Evolutionary conservation across 768 basidiomycete genomes (phyloP), one percentile per base, ranked within the genome.

Genomic region (Trametes coccinea): DNA sequence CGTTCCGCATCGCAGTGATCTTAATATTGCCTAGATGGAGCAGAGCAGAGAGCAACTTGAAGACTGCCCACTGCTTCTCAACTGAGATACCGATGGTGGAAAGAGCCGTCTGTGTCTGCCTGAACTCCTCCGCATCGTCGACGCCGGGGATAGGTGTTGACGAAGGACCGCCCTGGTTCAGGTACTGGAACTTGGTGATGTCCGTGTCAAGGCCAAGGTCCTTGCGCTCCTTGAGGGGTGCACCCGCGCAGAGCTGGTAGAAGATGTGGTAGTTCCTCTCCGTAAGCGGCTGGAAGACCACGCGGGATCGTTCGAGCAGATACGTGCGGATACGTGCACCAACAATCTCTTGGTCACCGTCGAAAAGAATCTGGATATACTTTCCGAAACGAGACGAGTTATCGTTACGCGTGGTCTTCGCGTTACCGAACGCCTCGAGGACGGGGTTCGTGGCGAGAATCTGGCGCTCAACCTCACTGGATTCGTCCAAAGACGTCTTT

Each of bases 261-360:
- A 99, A 99, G 69, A 99, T 98, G 75, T 99, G 97, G 76, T 98
- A 99, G 76, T 99, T 99, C 61, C 97, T 88, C 75, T 99, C 97
- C 46, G 92, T 95, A 60, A 91, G 81, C 16, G 97, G 96, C 75
- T 99, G 97, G 75, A 96, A 98, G 60, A 98, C 95, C 63, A 99
- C 90, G 63, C 97, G 88, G 43, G 97, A 98, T 44, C 97, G 93
- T 72, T 99, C 97, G 63, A 99, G 80, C 33, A 99, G 85, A 78
- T 99, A 99, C 54, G 97, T 99, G 68, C 97, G 88, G 68, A 99
- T 98, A n/a, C 96, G 87, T 4, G 97, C 97, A 52, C 97, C 97
- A 64, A 98, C 95, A 66, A 99, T 99, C 72, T 95, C 92, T 78
- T 97, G 94, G 66, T 86, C 83, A 54, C 92, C 91, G 72, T 98